phyloP scores from a whole-genome alignment of 2,329 filamentous ascomycete species.

The Aureobasidium sp. region DNA sequence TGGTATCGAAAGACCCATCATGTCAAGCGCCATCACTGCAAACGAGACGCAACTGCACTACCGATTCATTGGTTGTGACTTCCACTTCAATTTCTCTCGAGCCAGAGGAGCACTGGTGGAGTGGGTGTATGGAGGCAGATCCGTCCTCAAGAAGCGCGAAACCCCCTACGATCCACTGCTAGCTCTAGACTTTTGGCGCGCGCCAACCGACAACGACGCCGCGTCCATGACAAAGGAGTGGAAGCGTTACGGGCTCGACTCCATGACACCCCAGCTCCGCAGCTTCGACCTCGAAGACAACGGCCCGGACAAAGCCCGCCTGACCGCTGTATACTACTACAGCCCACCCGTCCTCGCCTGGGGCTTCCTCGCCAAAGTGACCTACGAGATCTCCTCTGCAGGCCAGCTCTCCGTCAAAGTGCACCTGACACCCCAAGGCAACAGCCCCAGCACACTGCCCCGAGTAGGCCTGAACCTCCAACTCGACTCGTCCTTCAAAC shows the following conservation, averaged over 20 bases:
- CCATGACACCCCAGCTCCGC: conserved; percentile 42
- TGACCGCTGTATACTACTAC: conserved; percentile 25
- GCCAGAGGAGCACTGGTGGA: conserved; percentile 15
- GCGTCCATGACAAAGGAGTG: conserved; percentile 51
- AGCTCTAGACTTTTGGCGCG: conserved; percentile 53
- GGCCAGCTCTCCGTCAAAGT: conserved; percentile 44
- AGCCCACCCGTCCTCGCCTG: conserved; percentile 57
- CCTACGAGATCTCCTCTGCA: conserved; percentile 45
- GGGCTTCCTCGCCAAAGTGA: conserved; percentile 40
- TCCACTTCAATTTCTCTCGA: conserved; percentile 15
- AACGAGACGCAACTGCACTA: conserved; percentile 8
- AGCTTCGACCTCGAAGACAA: conserved; percentile 28
- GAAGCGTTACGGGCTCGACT: conserved; percentile 41
- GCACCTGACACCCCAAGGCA: conserved; percentile 37
- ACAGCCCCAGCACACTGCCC: conserved; percentile 50
- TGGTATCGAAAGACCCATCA: conserved; percentile 8
- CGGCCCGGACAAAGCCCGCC: conserved; percentile 24
- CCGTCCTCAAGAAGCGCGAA: conserved; percentile 26
- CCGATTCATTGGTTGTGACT: conserved; percentile 6
- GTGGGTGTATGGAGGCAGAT: conserved; percentile 35
- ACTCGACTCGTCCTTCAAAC: conserved; percentile 41
- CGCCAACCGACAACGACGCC: conserved; percentile 59
- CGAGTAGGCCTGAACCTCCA: conserved; percentile 55
- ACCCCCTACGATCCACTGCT: conserved; percentile 23
- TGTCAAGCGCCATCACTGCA: conserved; percentile 7